phyloP scores from a whole-genome alignment of 208 protist genomes.

The Trichomonas gallinae region DNA sequence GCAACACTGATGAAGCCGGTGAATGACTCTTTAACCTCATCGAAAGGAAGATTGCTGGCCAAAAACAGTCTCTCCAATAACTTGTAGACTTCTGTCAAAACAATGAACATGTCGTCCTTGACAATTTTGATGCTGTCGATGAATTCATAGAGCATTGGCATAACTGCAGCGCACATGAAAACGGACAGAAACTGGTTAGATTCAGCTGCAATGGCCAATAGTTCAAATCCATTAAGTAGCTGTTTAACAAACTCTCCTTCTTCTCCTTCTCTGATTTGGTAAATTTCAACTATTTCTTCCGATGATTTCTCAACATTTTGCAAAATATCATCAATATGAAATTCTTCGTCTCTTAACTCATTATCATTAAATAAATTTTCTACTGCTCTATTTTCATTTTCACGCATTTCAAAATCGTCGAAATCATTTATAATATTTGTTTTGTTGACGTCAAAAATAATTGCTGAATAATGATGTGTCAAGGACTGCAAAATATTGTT shows the following conservation, averaged over 20 bases:
- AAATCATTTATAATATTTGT: neutral
- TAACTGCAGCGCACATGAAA: neutral
- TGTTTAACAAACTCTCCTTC: neutral
- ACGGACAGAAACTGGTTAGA: neutral
- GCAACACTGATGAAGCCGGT: neutral
- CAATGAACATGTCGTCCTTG: neutral
- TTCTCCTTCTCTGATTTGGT: neutral
- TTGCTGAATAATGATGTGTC: neutral
- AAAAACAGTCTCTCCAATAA: neutral
- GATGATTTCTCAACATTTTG: neutral
- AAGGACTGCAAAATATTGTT: neutral
- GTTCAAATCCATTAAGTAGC: neutral
- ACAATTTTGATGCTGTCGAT: neutral
- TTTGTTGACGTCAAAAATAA: neutral
- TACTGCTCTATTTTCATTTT: neutral
- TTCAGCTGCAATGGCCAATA: neutral
- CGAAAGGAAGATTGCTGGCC: neutral
- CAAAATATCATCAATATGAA: no score
- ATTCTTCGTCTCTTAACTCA: neutral
- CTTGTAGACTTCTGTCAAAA: neutral
- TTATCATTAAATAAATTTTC: neutral
- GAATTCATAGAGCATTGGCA: neutral
- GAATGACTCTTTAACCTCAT: neutral
- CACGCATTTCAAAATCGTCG: neutral
- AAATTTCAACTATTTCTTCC: neutral